These are phyloP conservation scores for Macrolepiota fuliginosa DNA, from an alignment of 768 basidiomycete genomes.

Conservation along the genomic window DNA sequence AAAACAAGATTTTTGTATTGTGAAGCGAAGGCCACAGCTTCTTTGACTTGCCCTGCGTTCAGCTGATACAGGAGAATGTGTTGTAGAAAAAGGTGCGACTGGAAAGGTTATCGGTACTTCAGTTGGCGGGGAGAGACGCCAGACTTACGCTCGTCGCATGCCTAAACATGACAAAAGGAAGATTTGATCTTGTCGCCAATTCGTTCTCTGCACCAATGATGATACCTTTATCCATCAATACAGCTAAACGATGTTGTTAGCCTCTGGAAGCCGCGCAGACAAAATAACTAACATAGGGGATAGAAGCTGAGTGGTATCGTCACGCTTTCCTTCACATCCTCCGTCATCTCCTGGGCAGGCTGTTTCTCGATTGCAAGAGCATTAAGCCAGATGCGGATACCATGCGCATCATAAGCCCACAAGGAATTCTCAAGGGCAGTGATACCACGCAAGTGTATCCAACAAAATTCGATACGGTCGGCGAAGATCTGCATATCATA, in stretches of 20 bases:
- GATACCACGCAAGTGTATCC: conserved; percentile 95
- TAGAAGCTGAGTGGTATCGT: conserved; percentile 93
- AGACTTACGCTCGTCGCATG: conserved; percentile 81
- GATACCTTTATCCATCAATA: conserved; percentile 98
- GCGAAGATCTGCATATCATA: conserved; percentile 98
- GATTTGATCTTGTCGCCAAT: conserved; percentile 63
- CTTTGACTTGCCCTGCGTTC: conserved; percentile 54
- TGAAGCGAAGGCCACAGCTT: conserved; percentile 83
- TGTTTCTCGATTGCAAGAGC: conserved; percentile 84
- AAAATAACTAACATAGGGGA: conserved; percentile 69
- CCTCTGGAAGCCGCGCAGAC: background rate
- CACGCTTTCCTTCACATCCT: conserved; percentile 87
- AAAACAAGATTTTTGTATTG: conserved; percentile 88
- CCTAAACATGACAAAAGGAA: conserved; percentile 90
- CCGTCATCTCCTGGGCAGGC: conserved; percentile 32
- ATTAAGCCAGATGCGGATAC: conserved; percentile 93
- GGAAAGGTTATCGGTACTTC: conserved; percentile 7
- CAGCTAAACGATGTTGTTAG: conserved; percentile 51
- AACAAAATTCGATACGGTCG: conserved; percentile 96
- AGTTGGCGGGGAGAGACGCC: background rate
- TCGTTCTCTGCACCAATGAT: conserved; percentile 96
- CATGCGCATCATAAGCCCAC: conserved; percentile 93
- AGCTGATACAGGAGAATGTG: conserved; percentile 87
- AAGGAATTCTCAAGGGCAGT: conserved; percentile 93
- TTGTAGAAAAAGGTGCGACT: conserved; percentile 95